These are phyloP conservation scores for Cystoisospora suis DNA, from an alignment of 169 alveolate genomes.

Conservation along the genomic window DNA sequence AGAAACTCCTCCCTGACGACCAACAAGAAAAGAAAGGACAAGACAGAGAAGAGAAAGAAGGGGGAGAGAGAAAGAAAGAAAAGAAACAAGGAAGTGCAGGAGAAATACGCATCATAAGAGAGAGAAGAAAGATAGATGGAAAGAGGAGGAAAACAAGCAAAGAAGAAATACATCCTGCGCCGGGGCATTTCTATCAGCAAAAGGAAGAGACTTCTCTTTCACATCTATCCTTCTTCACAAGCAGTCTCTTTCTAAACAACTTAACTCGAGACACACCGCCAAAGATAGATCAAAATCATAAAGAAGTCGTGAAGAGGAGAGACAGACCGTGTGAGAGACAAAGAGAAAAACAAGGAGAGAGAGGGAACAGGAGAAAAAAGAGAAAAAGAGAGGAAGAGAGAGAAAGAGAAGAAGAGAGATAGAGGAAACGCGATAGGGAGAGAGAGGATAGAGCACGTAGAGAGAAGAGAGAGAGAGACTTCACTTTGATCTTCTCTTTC, in stretches of 20 bases:
- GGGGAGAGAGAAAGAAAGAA: conserved; percentile 3
- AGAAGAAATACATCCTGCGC: neutral
- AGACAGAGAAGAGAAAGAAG: neutral
- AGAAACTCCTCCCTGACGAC: conserved; percentile 42
- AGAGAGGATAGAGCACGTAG: neutral
- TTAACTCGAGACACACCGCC: no score
- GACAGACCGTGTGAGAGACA: neutral
- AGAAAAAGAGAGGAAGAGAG: neutral
- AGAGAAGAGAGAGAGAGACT: neutral
- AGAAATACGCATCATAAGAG: neutral
- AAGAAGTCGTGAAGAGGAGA: neutral
- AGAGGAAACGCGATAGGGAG: neutral
- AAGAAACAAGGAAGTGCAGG: neutral
- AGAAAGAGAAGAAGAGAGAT: neutral
- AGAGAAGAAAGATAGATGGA: neutral
- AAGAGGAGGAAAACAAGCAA: neutral
- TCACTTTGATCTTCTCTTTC: neutral
- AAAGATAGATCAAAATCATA: neutral
- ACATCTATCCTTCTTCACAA: no score
- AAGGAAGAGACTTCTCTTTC: neutral
- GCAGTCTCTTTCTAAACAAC: no score
- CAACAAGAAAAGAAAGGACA: neutral
- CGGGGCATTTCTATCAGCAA: neutral
- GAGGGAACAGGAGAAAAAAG: neutral
- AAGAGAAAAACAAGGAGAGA: neutral